Conservation (phyloP, 2,329 filamentous ascomycete species). For the Annulohypoxylon truncatum region DNA sequence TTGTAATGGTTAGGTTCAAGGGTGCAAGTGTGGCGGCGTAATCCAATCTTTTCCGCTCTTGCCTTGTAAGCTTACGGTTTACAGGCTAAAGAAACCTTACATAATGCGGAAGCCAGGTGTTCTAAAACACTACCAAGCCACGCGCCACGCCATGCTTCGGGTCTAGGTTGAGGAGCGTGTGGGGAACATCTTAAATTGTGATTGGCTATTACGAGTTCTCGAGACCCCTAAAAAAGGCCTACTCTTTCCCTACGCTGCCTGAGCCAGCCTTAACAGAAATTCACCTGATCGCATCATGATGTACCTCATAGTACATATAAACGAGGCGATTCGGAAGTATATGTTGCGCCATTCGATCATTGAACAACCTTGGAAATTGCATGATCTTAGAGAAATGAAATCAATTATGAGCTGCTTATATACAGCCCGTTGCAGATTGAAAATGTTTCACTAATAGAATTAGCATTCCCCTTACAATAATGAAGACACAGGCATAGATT, state of each 20-base stretch:
- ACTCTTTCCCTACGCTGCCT: neutral
- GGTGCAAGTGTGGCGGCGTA: slow-evolving; percentile 21
- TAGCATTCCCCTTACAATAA: neutral
- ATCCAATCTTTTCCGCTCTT: slow-evolving; percentile 12
- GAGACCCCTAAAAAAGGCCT: slow-evolving; percentile 15
- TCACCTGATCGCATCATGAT: neutral
- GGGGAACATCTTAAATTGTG: slow-evolving; percentile 17
- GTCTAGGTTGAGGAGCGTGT: slow-evolving; percentile 19
- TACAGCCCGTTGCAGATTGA: neutral
- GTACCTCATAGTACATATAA: slow-evolving; percentile 8
- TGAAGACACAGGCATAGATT: neutral
- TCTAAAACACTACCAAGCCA: slow-evolving; percentile 35
- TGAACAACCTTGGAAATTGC: neutral
- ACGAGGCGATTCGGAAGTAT: neutral
- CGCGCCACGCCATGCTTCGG: slow-evolving; percentile 19
- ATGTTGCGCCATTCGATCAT: neutral
- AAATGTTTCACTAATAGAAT: neutral
- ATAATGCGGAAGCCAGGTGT: slow-evolving; percentile 37
- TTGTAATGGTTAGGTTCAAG: neutral
- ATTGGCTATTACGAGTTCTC: slow-evolving; percentile 16
- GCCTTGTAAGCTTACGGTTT: neutral
- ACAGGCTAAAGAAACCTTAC: slow-evolving; percentile 2
- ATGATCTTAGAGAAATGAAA: neutral
- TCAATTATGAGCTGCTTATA: neutral
- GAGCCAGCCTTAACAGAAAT: neutral